Percentiles rank a stretch among this genome's conserved stretches.
Evolutionary conservation across 129 eudicot species (phyloP).

Genomic region (Centella asiatica): DNA sequence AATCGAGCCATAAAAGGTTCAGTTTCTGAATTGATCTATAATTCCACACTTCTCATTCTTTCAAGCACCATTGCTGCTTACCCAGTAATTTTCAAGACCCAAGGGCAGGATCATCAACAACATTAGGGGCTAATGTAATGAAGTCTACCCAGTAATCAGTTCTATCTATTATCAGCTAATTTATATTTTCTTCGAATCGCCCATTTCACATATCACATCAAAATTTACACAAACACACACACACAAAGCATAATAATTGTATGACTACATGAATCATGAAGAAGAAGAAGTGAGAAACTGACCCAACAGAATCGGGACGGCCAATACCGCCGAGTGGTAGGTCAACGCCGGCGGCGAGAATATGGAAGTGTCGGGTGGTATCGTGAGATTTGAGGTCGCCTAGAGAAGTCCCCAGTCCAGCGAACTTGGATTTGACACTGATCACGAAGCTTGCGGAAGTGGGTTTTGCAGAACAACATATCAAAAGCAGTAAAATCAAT

Average conservation of each 20-base stretch:
- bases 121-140: too few relatives aligned
- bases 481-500: background rate
- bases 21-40: too few relatives aligned
- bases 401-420: constrained; percentile 30
- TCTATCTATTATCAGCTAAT: too few relatives aligned
- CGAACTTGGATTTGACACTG: constrained; percentile 37
- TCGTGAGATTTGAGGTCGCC: constrained; percentile 43
- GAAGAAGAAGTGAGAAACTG: background rate
- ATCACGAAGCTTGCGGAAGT: constrained; percentile 15
- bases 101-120: too few relatives aligned
- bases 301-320: constrained; percentile 57
- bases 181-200: too few relatives aligned
- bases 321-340: constrained; percentile 56
- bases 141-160: too few relatives aligned
- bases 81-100: too few relatives aligned
- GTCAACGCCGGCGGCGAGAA: constrained; percentile 47
- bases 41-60: too few relatives aligned
- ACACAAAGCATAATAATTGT: background rate
- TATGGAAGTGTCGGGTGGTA: constrained; percentile 34
- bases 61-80: too few relatives aligned
- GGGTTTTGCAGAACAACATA: background rate
- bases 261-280: too few relatives aligned
- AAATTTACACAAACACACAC: background rate
- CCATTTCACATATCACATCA: too few relatives aligned
- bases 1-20: too few relatives aligned